Conservation (phyloP, 2,329 filamentous ascomycete genomes). For the Proliferodiscus dingleyae region DNA sequence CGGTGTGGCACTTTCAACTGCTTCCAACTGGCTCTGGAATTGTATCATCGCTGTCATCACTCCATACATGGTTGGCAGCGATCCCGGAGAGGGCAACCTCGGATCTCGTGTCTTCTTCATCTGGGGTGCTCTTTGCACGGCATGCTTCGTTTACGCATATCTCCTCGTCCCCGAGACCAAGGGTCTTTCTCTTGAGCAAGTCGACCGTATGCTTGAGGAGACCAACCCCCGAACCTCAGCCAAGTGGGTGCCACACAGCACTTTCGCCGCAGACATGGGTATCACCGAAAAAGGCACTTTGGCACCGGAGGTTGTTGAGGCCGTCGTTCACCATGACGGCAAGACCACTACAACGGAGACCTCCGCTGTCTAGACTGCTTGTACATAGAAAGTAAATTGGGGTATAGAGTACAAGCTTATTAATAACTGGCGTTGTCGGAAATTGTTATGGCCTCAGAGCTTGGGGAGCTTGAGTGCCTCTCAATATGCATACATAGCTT, state of each 20-base stretch:
- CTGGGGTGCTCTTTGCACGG: slow-evolving; percentile 55
- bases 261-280: slow-evolving; percentile 23
- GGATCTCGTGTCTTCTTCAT: slow-evolving; percentile 43
- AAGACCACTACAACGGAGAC: not conserved
- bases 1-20: slow-evolving; percentile 80
- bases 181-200: slow-evolving; percentile 67
- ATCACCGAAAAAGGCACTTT: slow-evolving; percentile 7
- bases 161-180: slow-evolving; percentile 68
- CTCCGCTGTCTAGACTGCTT: not conserved
- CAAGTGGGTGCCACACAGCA: slow-evolving; percentile 29
- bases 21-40: slow-evolving; percentile 89
- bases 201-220: slow-evolving; percentile 58
- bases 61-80: slow-evolving; percentile 61
- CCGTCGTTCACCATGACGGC: not conserved
- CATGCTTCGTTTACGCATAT: slow-evolving; percentile 51
- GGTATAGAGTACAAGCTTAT: no score
- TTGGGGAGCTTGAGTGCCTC: no score
- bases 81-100: slow-evolving; percentile 42
- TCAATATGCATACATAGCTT: no score
- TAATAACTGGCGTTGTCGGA: no score
- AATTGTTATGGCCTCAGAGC: no score
- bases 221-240: slow-evolving; percentile 36
- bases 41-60: slow-evolving; percentile 68
- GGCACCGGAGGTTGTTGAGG: slow-evolving; percentile 1
- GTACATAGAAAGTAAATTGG: not conserved